Evolutionary conservation across 164 flowering plant genomes (phyloP), one percentile per base, ranked within the genome.

Genomic region (Vitis rupestris): DNA sequence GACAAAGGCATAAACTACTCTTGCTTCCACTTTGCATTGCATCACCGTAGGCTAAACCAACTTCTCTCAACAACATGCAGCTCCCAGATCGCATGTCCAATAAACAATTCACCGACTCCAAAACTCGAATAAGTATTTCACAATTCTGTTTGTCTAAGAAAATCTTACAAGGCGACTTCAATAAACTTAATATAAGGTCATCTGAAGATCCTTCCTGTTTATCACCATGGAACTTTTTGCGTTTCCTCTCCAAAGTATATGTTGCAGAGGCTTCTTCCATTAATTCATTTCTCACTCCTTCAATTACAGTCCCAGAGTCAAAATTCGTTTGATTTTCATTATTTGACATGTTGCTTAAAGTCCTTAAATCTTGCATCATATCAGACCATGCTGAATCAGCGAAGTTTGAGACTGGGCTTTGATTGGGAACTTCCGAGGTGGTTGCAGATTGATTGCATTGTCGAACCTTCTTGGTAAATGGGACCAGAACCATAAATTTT

Each of bases 401-500:
- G 66, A 84, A 68, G 9, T 76, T 71, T 0, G 83, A 70, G 9
- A 71, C 47, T 10, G 78, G 50, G 48, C 61, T 64, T n/a, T 67
- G 66, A 47, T 65, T 60, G 11, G 66, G 19, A 52, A 48, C 53
- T 12, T 68, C 65, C 3, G 59, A 27, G 0, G 66, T 15, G 30
- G 55, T 49, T n/a, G 11, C 67, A 19, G 71, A 19, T 47, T 70
- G 72, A 61, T 70, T 71, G 17, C 63, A 65, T 47, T 68, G 64
- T 53, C 63, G 47, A 29, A 2, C 85, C 78, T 90, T 94, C 86
- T 85, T 91, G 2, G 67, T 65, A 75, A 84, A 91, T 1, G 99
- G 99, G 61, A 95, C 75, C 8, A 91, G 67, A 69, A 91, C 97
- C 9, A 95, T 56, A 72, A 95, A 93, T 10, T 89, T 90, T 10